Percentiles rank a stretch among this genome's conserved stretches.
Evolutionary conservation across 257 asterid genomes (phyloP).

Genomic region (Anisodus acutangulus): DNA sequence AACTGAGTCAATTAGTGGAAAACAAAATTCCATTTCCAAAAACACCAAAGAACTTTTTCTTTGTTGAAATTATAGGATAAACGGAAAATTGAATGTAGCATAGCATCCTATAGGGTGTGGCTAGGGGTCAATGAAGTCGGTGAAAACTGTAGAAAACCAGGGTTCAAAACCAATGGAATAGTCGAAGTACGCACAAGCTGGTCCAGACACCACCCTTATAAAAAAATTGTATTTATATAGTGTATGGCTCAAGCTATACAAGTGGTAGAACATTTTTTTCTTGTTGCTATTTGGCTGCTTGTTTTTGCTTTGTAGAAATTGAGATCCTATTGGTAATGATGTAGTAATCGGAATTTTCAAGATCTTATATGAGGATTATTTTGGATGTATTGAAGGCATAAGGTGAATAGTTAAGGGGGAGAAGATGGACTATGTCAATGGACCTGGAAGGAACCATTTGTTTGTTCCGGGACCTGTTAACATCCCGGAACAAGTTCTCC

Average conservation of each 20-base stretch:
- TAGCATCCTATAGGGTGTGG: not conserved
- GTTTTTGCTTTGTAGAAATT: not conserved
- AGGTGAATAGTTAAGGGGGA: slow-evolving; percentile 23
- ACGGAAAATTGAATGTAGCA: not conserved
- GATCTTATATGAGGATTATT: not conserved
- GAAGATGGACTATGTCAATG: slow-evolving; percentile 85
- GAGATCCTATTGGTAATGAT: not conserved
- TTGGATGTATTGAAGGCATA: not conserved
- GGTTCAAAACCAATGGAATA: not conserved
- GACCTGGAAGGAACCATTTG: slow-evolving; percentile 97
- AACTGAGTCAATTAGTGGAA: not conserved
- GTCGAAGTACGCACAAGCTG: not conserved
- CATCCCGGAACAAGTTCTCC: slow-evolving; percentile 93
- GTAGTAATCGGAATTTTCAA: not conserved
- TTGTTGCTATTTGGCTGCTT: not conserved
- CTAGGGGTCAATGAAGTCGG: not conserved
- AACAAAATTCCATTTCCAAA: not conserved
- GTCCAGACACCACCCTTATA: not conserved
- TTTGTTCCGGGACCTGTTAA: slow-evolving; percentile 99
- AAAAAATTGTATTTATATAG: not conserved
- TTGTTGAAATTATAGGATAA: not conserved
- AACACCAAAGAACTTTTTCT: not conserved
- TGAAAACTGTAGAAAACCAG: not conserved
- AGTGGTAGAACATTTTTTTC: not conserved
- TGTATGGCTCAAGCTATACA: not conserved